Percentiles rank a stretch among this genome's conserved stretches.
Evolutionary conservation across 495 filamentous ascomycete genomes (phyloP).

Genomic region (Aspergillus olivimuriae): DNA sequence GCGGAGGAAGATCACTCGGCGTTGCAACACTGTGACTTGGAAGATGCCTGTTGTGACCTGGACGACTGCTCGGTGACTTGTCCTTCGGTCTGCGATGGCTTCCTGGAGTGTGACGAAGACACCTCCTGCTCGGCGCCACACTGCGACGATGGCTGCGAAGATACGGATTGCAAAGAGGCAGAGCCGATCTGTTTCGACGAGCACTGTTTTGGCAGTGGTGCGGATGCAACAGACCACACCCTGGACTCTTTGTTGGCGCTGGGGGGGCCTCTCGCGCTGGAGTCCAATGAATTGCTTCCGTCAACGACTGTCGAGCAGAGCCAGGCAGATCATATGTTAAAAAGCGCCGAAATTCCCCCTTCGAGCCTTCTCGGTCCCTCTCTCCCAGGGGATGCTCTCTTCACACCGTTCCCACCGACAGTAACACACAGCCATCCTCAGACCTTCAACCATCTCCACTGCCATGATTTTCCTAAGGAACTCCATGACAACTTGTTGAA

Average conservation of each 20-base stretch:
- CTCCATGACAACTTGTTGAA: conserved; percentile 19
- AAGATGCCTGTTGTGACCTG: conserved; percentile 38
- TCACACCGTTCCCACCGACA: conserved; percentile 22
- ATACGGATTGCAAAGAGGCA: conserved; percentile 22
- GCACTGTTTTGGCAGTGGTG: conserved; percentile 27
- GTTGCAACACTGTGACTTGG: conserved; percentile 22
- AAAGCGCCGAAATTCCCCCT: conserved; percentile 14
- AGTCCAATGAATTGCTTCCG: conserved; percentile 24
- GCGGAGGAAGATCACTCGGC: conserved; percentile 23
- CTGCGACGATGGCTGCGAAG: conserved; percentile 29
- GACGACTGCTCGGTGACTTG: conserved; percentile 40
- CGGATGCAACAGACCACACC: conserved; percentile 19
- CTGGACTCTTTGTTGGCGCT: conserved; percentile 34
- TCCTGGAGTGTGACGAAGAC: conserved; percentile 38
- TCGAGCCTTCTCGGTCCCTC: conserved; percentile 13
- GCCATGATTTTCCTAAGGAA: conserved; percentile 30
- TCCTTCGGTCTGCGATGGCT: conserved; percentile 38
- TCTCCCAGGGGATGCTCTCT: conserved; percentile 22
- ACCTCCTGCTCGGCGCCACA: conserved; percentile 34
- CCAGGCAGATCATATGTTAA: conserved; percentile 16
- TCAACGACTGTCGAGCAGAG: conserved; percentile 14
- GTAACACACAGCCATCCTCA: conserved; percentile 31
- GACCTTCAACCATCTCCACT: conserved; percentile 26
- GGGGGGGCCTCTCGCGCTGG: conserved; percentile 24
- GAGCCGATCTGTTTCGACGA: conserved; percentile 37